Conservation (phyloP, 768 basidiomycete genomes). For the Roridomyces roridus region DNA sequence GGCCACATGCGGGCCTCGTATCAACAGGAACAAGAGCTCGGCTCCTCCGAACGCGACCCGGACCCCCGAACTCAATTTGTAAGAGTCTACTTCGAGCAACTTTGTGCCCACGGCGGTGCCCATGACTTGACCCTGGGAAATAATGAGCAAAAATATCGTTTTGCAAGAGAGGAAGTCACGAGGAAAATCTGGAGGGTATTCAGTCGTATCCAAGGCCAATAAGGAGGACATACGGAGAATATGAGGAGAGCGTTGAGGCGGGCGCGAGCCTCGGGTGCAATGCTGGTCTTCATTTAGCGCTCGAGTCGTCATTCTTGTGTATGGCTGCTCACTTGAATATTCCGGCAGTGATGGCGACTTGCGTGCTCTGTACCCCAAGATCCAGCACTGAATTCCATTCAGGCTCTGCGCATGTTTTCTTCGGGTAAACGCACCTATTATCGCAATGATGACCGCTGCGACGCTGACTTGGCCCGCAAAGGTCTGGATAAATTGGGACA, state of each 20-base stretch:
- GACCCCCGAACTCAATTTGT: slow-evolving; percentile 53
- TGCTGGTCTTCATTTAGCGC: slow-evolving; percentile 28
- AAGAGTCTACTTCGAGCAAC: slow-evolving; percentile 58
- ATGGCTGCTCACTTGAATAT: slow-evolving; percentile 50
- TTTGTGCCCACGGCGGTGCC: slow-evolving; percentile 61
- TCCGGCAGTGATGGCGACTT: slow-evolving; percentile 53
- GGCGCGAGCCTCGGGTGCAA: slow-evolving; percentile 47
- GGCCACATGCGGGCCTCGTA: slow-evolving; percentile 55
- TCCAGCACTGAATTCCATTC: no score
- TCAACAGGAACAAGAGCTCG: slow-evolving; percentile 48
- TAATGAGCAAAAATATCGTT: slow-evolving; percentile 36
- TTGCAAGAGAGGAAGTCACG: slow-evolving; percentile 39
- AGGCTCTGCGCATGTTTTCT: no score
- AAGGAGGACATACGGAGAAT: slow-evolving; percentile 19
- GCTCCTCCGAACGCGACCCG: slow-evolving; percentile 50
- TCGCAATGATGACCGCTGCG: slow-evolving; percentile 56
- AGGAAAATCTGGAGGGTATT: slow-evolving; percentile 15
- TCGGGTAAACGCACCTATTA: slow-evolving; percentile 43
- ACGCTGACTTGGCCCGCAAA: slow-evolving; percentile 56
- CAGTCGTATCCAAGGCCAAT: not conserved
- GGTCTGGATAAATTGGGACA: slow-evolving; percentile 53
- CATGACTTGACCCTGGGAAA: slow-evolving; percentile 55
- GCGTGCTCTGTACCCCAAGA: slow-evolving; percentile 56
- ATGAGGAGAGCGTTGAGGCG: slow-evolving; percentile 67
- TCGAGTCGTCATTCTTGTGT: slow-evolving; percentile 5